phyloP scores from a whole-genome alignment of 1,284 basidiomycete genomes.

The Fomitopsis pinicola region DNA sequence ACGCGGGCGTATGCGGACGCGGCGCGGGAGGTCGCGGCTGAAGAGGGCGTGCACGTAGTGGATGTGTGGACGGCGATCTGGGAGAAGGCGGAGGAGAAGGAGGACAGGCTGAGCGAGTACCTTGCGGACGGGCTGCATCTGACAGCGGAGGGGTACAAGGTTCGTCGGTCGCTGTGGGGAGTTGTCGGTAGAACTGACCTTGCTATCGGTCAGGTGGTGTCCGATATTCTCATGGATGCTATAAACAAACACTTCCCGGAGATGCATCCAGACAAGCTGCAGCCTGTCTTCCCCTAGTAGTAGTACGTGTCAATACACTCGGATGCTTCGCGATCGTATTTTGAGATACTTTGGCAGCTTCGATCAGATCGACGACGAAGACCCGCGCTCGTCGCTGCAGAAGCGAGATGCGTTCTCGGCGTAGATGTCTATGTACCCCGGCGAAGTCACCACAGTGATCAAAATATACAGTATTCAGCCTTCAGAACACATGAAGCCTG shows the following conservation, averaged over 20 bases:
- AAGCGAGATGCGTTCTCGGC: background rate
- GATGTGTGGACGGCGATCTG: conserved; percentile 71
- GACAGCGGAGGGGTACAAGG: conserved; percentile 65
- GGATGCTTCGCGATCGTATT: background rate
- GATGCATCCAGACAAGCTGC: conserved; percentile 57
- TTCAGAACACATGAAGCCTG: no score
- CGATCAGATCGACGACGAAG: background rate
- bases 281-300: conserved; percentile 48
- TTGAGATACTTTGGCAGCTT: background rate
- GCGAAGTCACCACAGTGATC: no score
- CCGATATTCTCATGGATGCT: conserved; percentile 53
- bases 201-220: conserved; percentile 51
- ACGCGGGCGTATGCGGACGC: conserved; percentile 68
- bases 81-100: conserved; percentile 56
- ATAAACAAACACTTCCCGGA: conserved; percentile 62
- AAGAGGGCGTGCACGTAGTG: conserved; percentile 53
- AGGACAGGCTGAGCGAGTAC: conserved; percentile 45
- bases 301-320: conserved; percentile 31
- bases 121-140: conserved; percentile 76
- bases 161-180: conserved; percentile 25
- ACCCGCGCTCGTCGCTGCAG: background rate
- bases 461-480: no score
- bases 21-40: conserved; percentile 54
- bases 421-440: background rate
- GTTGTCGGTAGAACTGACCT: background rate